Evolutionary conservation across 352 stramenopile species (phyloP), one percentile per base, ranked within the genome.

Genomic region (Globisporangium canariense): DNA sequence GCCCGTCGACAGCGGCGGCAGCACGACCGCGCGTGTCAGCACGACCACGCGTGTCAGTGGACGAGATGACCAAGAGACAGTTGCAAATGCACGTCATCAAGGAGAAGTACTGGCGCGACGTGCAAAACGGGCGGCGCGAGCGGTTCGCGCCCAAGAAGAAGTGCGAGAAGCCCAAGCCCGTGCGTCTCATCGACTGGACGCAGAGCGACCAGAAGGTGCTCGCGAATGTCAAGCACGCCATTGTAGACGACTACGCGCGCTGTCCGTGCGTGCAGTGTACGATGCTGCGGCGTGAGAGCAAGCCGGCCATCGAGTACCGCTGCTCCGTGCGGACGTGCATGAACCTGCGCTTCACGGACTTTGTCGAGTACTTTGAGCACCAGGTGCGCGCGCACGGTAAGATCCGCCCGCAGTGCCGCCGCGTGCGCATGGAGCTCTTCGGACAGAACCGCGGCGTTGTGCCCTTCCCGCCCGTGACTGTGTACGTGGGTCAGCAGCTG

Each of bases 401-500:
- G 7, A 47, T 91, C 28, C 66, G 74, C 41, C 66, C 78, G 14
- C 55, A 71, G 13, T 86, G 79, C 41, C 50, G 53, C 3, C 74
- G 75, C 38, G 57, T 83, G n/a, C 65, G 73, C 38, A 62, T 69
- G 36, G 74, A 84, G 20, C 51, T 79, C 22, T 79, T 72, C 32
- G 64, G 69, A 13, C 72, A 84, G 47, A 59, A 80, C 13, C 68
- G 65, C 38, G 75, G 66, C 6, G 68, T 14, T 4, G 10, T 64
- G 11, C 63, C 75, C 1, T 71, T 65, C 11, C 79, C 83, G 8
- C 81, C 83, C 0, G 57, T 70, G 54, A 91, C 79, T 2, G 81
- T 92, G 11, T 92, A 84, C 60, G 68, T 76, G 1, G 74, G 65
- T 16, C 60, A 77, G 60, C 83, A 92, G 41, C 75, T 68, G 56